phyloP scores from a whole-genome alignment of 345 rosid genomes.

The Brassica rapa region DNA sequence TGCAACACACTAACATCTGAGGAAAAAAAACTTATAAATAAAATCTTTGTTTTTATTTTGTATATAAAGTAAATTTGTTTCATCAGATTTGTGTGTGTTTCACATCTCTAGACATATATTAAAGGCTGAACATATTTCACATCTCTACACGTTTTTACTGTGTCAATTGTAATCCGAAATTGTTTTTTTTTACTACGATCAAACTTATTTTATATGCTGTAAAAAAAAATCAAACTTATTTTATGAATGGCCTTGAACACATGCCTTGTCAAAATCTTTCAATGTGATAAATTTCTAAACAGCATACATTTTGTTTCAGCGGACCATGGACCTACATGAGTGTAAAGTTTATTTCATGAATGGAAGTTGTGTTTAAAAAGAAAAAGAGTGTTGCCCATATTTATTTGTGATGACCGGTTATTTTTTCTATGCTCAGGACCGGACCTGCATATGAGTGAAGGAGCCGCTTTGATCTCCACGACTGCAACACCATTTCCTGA shows the following conservation, averaged over 20 bases:
- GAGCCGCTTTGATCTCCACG: too few species aligned
- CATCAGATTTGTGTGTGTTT: background rate
- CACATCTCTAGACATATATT: background rate
- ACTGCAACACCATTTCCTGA: too few species aligned
- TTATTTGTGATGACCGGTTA: too few species aligned
- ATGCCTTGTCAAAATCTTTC: conserved; percentile 22
- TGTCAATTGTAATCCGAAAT: background rate
- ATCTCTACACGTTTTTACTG: background rate
- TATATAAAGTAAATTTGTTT: conserved; percentile 19
- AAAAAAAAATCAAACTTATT: too few species aligned
- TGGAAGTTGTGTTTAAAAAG: too few species aligned
- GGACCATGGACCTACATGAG: conserved; percentile 21
- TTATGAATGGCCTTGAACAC: background rate
- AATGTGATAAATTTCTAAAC: conserved; percentile 32
- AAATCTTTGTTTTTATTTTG: conserved; percentile 18
- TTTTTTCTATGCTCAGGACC: too few species aligned
- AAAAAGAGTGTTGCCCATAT: too few species aligned
- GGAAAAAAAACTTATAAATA: conserved; percentile 7
- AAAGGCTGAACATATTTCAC: background rate
- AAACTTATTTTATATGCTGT: too few species aligned
- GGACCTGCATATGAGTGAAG: too few species aligned
- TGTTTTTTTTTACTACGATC: background rate
- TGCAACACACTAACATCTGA: conserved; percentile 40
- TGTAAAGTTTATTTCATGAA: too few species aligned
- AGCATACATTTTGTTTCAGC: conserved; percentile 28